Base-by-base conservation (phyloP, 192 early-diverging fungal species). In the Backusella mclennaniae region DNA sequence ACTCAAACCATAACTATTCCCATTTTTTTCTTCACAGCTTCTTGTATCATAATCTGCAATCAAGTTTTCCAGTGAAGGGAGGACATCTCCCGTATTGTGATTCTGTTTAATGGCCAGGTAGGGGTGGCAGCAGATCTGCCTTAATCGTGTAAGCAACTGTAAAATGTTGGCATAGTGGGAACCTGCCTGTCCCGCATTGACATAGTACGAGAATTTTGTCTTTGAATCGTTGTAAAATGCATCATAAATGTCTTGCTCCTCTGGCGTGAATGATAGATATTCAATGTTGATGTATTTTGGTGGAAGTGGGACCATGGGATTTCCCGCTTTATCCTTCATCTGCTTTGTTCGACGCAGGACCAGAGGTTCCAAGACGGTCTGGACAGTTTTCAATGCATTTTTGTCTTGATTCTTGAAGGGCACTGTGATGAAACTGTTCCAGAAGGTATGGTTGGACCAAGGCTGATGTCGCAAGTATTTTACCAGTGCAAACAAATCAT, bases 301-400 rank as follows among this genome's bases (percentile, higher is more conserved):
- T 15, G 96, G 96, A 63, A 99, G 74, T 53, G 85, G 82, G 6
- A 99, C 82, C 67, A 99, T 92, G 9, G 91, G 90, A 66, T 92
- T 85, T 6, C 95, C 95, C n/a, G 93, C 85, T 56, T 79, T 84
- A 66, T 92, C 82, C 9, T 85, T 87, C 81, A 92, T 92, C 29
- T 86, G 81, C 76, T 99, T 99, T 56, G 97, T 99, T 31, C 97
- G 88, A 0, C 97, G 92, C 41, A 99, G 77, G 2, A 94, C 89
- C 14, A 95, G 73, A 1, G 87, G 86, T 71, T 93, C 94, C 84
- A 95, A 85, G 0, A 96, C 84, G 1, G 88, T 90, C 35, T 93
- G 90, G 12, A 95, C 81, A 0, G 82, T 77, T 4, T 72, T 35
- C 4, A 86, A 35, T n/a, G 84, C 91, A 74, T 52, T 68, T 4